Conservation (phyloP, 176 grass and related monocot species). For the Guadua angustifolia region DNA sequence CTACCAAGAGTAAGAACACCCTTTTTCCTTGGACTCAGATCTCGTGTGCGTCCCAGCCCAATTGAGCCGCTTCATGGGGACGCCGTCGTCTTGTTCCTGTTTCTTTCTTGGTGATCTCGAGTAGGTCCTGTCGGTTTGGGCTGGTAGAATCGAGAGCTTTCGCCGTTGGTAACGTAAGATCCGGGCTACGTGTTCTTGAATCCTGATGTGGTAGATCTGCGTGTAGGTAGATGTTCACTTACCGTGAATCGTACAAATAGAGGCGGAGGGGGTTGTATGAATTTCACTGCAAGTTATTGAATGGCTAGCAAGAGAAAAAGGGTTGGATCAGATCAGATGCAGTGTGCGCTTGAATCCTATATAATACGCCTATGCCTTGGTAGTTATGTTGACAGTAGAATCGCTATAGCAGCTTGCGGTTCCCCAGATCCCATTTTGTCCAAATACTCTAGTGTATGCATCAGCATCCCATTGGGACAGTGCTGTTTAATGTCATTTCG, state of each 20-base stretch:
- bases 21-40: not conserved
- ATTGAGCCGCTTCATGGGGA: not conserved
- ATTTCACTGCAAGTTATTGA: not conserved
- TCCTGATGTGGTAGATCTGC: slow-evolving; percentile 30
- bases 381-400: not conserved
- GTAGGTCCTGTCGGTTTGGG: not conserved
- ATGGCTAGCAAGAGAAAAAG: not conserved
- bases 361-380: too few species aligned
- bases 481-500: not conserved
- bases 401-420: not conserved
- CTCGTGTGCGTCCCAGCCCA: not conserved
- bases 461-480: not conserved
- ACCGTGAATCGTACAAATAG: not conserved
- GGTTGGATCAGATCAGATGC: not conserved
- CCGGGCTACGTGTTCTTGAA: slow-evolving; percentile 8
- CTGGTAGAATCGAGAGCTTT: slow-evolving; percentile 1
- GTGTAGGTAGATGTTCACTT: not conserved
- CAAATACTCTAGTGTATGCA: not conserved
- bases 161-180: not conserved
- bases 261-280: too few species aligned
- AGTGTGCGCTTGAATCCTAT: too few species aligned
- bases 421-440: not conserved
- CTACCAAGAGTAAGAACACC: slow-evolving; percentile 65
- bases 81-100: not conserved
- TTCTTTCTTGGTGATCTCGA: not conserved